phyloP scores from a whole-genome alignment of 192 early-diverging fungal species.

The Coemansia sp. region DNA sequence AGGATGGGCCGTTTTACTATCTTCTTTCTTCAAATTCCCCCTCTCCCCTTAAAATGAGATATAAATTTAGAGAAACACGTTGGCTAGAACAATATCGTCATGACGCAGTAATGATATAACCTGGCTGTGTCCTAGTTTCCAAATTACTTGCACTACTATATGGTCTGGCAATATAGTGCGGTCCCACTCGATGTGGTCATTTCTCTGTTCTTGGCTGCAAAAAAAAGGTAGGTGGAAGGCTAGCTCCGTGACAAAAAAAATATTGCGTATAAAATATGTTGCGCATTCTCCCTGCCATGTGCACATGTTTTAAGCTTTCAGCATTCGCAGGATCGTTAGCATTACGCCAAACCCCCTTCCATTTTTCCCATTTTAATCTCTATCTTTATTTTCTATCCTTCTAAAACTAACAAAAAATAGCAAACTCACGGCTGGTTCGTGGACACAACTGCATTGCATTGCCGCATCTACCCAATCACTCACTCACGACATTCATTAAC shows the following conservation, averaged over 20 bases:
- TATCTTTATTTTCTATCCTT: background rate
- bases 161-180: background rate
- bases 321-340: background rate
- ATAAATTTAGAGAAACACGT: background rate
- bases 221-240: background rate
- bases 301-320: background rate
- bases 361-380: too few relatives aligned
- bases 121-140: background rate
- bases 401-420: background rate
- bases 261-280: background rate
- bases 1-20: background rate
- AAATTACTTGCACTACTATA: background rate
- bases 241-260: background rate
- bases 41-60: background rate
- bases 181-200: background rate
- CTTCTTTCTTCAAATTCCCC: too few relatives aligned
- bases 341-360: too few relatives aligned
- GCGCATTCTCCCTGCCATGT: background rate
- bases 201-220: too few relatives aligned
- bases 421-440: conserved; percentile 5
- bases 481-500: too few relatives aligned
- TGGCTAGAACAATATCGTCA: conserved; percentile 4
- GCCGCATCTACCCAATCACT: background rate
- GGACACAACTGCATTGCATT: background rate
- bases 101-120: conserved; percentile 8